Evolutionary conservation across 257 asterid species (phyloP).

Genomic region (Osmanthus fragrans): DNA sequence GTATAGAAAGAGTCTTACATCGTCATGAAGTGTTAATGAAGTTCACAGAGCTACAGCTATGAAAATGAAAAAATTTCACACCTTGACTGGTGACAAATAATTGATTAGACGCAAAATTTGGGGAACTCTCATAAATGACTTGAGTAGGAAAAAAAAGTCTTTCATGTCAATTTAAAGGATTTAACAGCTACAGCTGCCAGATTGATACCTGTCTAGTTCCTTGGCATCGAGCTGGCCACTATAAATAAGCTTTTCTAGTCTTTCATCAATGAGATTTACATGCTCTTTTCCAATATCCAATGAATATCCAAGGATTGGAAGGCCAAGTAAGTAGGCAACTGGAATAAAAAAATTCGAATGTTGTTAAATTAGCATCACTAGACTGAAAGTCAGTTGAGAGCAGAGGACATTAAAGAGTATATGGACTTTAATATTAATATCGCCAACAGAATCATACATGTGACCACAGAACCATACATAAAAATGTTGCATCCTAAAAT

Average conservation of each 20-base stretch:
- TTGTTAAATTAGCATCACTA: not conserved
- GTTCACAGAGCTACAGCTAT: not conserved
- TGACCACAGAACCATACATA: not conserved
- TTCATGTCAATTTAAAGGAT: not conserved
- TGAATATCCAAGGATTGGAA: conserved; percentile 92
- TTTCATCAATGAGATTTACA: conserved; percentile 81
- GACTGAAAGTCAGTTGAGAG: not conserved
- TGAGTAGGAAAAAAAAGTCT: not conserved
- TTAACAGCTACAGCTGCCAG: conserved; percentile 5
- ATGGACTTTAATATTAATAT: not conserved
- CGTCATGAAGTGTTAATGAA: not conserved
- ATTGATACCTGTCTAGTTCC: conserved; percentile 86
- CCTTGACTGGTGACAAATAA: not conserved
- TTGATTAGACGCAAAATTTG: conserved; percentile 12
- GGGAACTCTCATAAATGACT: not conserved
- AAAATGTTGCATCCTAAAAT: too few species aligned
- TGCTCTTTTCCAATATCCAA: conserved; percentile 94
- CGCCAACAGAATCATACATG: not conserved
- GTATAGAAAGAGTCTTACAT: not conserved
- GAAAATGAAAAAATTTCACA: not conserved
- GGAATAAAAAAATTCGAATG: conserved; percentile 16
- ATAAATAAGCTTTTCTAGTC: conserved; percentile 83
- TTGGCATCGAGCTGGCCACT: conserved; percentile 94
- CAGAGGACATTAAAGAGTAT: not conserved
- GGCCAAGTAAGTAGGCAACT: conserved; percentile 89